Evolutionary conservation across 257 asterid species (phyloP).

Genomic region (Vinca minor): DNA sequence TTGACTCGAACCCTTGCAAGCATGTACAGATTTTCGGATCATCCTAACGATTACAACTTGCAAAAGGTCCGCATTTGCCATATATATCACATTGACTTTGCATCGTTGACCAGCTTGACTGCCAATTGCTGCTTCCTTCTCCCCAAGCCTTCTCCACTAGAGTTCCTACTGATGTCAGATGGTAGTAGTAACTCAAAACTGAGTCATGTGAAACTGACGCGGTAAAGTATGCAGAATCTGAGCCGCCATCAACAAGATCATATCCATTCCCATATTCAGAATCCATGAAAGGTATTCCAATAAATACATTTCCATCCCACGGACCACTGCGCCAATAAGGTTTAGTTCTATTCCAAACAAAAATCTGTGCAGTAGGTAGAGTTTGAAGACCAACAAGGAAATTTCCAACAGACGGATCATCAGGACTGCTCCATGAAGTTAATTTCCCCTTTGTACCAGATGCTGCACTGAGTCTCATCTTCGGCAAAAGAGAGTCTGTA

Average conservation of each 20-base stretch:
- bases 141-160: neutral
- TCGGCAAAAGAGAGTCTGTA: slow-evolving; percentile 25
- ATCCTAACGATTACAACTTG: slow-evolving; percentile 30
- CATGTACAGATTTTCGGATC: slow-evolving; percentile 46
- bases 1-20: slow-evolving; percentile 39
- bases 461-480: slow-evolving; percentile 31
- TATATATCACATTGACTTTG: slow-evolving; percentile 5
- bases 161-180: slow-evolving; percentile 17
- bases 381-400: slow-evolving; percentile 22
- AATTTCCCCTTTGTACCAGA: slow-evolving; percentile 16
- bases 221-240: slow-evolving; percentile 7
- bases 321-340: slow-evolving; percentile 43
- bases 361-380: slow-evolving; percentile 23
- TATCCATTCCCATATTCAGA: too few relatives aligned
- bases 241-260: slow-evolving; percentile 3
- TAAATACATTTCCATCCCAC: slow-evolving; percentile 24
- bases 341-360: slow-evolving; percentile 25
- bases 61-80: slow-evolving; percentile 43
- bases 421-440: slow-evolving; percentile 32
- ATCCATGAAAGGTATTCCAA: slow-evolving; percentile 14
- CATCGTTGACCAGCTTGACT: neutral
- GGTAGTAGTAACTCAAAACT: neutral
- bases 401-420: slow-evolving; percentile 42
- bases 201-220: too few relatives aligned
- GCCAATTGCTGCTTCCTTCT: slow-evolving; percentile 11